Evolutionary conservation across 495 filamentous ascomycete species (phyloP), one percentile per base, ranked within the genome.

Genomic region (Neurospora tetraspora): DNA sequence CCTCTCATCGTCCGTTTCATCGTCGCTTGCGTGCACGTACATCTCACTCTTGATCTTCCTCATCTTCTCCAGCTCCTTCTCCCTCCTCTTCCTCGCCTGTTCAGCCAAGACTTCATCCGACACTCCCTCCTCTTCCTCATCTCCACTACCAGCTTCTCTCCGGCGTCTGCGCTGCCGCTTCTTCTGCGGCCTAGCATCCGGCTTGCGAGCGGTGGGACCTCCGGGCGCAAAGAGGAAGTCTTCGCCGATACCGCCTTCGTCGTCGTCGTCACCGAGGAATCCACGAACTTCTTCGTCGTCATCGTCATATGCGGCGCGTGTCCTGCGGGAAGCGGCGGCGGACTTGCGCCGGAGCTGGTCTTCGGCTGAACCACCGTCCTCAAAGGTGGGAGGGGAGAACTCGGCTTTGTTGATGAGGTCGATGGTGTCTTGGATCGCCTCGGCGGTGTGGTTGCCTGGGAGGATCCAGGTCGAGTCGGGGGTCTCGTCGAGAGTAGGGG

Each of bases 31-130:
- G 73, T 90, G 86, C 42, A 99, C 91, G 79, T 89, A 96, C 45
- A 95, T 80, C 23, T 89, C 88, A 78, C 91, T 94, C 85, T 97
- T 98, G 80, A 97, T 92, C 79, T 91, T 91, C 23, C 83, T 83
- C 72, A 87, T 84, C 78, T 92, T 91, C 71, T 89, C 90, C 27
- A 87, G 81, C 73, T 92, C 84, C 59, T 85, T 84, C 69, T 86
- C 80, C 74, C 88, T 87, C n/a, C 85, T 83, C 18, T 84, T 83
- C 12, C 85, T 85, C 43, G 84, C 86, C 40, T 80, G 80, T 69
- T 81, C 85, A 47, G 81, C 82, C 12, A 81, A 75, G 11, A 80
- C 74, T 68, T 82, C 84, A n/a, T 86, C 79, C 3, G 76, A 73
- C 3, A 73, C 69, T 20, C 82, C 87, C 69, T 90, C 87, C 2